These are phyloP conservation scores for Populus tremula DNA, from an alignment of 345 rosid species.

Conservation along the genomic window DNA sequence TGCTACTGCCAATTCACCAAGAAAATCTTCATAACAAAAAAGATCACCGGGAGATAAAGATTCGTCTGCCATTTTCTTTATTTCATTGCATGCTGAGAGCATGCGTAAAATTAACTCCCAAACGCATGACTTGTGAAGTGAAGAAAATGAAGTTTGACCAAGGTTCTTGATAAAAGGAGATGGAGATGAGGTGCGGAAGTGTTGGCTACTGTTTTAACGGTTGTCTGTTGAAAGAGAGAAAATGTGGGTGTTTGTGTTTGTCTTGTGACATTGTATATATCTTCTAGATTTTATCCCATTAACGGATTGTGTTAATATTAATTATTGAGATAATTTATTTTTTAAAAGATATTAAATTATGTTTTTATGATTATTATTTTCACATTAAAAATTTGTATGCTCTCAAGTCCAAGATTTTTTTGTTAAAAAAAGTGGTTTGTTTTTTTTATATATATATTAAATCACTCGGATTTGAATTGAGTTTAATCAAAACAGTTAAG, in stretches of 20 bases:
- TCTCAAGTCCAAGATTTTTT: too few species aligned
- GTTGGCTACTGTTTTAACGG: constrained; percentile 9
- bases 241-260: background rate
- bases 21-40: constrained; percentile 36
- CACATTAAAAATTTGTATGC: too few species aligned
- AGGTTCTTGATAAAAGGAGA: background rate
- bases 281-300: background rate
- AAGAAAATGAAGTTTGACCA: constrained; percentile 12
- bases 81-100: background rate
- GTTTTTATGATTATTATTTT: too few species aligned
- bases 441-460: too few species aligned
- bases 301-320: background rate
- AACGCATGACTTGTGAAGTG: constrained; percentile 21
- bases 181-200: constrained; percentile 8
- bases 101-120: background rate
- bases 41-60: constrained; percentile 31
- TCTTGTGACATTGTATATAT: background rate
- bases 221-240: background rate
- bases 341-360: too few species aligned
- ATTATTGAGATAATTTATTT: background rate
- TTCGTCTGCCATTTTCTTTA: constrained; percentile 26
- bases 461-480: too few species aligned
- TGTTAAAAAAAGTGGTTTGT: too few species aligned
- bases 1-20: constrained; percentile 15
- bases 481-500: too few species aligned